phyloP scores from a whole-genome alignment of 2,329 filamentous ascomycete species.

The Penicillium sp. region DNA sequence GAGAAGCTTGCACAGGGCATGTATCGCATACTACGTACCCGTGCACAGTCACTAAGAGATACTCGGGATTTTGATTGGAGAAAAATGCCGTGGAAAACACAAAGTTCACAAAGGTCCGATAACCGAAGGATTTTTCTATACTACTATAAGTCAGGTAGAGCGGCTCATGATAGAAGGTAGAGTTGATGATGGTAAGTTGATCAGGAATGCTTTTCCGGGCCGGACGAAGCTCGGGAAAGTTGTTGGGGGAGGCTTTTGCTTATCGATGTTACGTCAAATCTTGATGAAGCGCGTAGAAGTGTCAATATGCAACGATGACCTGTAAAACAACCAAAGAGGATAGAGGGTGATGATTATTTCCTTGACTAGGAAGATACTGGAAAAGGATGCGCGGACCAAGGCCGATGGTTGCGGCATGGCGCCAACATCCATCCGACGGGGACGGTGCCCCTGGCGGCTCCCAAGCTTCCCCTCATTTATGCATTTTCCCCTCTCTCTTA shows the following conservation, averaged over 20 bases:
- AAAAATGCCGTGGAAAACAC: too few relatives aligned
- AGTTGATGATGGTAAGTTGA: too few relatives aligned
- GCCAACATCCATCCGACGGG: conserved; percentile 2
- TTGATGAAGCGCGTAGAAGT: neutral
- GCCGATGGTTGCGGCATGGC: conserved; percentile 13
- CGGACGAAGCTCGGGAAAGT: neutral
- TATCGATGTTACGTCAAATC: neutral
- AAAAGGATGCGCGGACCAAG: conserved; percentile 1
- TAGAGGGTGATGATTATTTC: too few relatives aligned
- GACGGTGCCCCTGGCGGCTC: conserved; percentile 20
- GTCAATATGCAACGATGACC: neutral
- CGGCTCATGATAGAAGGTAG: too few relatives aligned
- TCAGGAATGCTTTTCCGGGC: too few relatives aligned
- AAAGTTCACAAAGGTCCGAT: too few relatives aligned
- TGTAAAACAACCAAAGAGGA: neutral
- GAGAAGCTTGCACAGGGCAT: conserved; percentile 50
- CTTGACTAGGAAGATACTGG: neutral
- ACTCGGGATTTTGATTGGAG: conserved; percentile 58
- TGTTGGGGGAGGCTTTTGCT: neutral
- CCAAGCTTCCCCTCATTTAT: conserved; percentile 26
- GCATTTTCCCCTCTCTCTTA: neutral
- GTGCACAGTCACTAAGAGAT: conserved; percentile 43
- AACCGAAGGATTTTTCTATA: too few relatives aligned
- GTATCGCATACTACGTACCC: too few relatives aligned
- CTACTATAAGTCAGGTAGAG: too few relatives aligned